Conservation (phyloP, 257 asterid species). For the Orobanche coerulescens region DNA sequence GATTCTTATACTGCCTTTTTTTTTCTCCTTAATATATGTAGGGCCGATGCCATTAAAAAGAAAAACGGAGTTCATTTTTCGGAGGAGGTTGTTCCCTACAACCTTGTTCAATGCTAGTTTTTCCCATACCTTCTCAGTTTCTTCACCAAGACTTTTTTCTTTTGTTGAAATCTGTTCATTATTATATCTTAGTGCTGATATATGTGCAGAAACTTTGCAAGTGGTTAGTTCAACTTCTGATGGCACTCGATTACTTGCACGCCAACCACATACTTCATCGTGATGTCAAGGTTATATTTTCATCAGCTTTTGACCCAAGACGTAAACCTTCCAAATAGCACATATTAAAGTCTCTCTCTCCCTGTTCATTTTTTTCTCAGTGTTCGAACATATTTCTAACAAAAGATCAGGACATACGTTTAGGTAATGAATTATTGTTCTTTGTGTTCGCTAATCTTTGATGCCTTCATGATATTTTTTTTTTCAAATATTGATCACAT, state of each 20-base stretch:
- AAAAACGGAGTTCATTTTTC: slow-evolving; percentile 78
- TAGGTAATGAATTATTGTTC: no score
- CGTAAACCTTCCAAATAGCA: not conserved
- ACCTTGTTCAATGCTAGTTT: slow-evolving; percentile 9
- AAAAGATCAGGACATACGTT: slow-evolving; percentile 79
- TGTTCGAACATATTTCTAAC: slow-evolving; percentile 96
- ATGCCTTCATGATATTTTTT: no score
- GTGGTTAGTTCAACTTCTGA: slow-evolving; percentile 88
- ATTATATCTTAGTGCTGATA: slow-evolving; percentile 20
- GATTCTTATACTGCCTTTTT: slow-evolving; percentile 15
- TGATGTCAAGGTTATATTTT: slow-evolving; percentile 75
- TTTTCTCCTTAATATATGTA: slow-evolving; percentile 28
- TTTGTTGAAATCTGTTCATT: not conserved
- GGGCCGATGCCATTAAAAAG: slow-evolving; percentile 93
- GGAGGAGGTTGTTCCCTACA: slow-evolving; percentile 65
- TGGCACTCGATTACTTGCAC: slow-evolving; percentile 97
- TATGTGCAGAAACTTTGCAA: slow-evolving; percentile 81
- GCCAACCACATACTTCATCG: slow-evolving; percentile 85
- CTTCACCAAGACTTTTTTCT: slow-evolving; percentile 12
- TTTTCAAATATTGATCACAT: not conserved
- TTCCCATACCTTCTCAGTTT: not conserved
- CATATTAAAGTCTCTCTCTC: slow-evolving; percentile 13
- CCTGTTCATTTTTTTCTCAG: slow-evolving; percentile 40
- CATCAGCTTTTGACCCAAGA: not conserved
- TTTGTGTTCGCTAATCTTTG: no score